Conservation (phyloP, 1,284 basidiomycete species). For the Pyrrhoderma noxium region DNA sequence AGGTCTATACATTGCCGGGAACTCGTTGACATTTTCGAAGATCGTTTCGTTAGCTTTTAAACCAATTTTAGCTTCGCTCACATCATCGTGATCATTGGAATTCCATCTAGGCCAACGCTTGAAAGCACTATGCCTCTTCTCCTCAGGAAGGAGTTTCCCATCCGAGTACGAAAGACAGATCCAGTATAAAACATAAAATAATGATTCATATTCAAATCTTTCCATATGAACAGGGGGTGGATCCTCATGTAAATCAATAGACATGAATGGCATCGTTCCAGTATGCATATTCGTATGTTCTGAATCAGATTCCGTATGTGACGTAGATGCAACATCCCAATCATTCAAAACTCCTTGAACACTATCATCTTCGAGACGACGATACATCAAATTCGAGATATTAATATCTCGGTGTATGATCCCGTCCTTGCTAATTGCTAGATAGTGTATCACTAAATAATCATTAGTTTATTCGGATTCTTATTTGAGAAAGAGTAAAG, state of each 20-base stretch:
- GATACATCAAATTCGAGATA: slow-evolving; percentile 5
- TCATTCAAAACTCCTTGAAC: slow-evolving; percentile 11
- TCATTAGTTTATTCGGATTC: too few relatives aligned
- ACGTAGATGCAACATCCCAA: slow-evolving; percentile 4
- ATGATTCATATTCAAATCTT: slow-evolving; percentile 7
- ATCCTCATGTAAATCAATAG: neutral
- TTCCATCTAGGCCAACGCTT: too few relatives aligned
- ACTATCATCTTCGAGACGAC: neutral
- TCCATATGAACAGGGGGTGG: neutral
- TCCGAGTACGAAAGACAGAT: neutral
- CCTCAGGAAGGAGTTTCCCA: neutral
- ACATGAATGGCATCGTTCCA: slow-evolving; percentile 9
- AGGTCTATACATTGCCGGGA: too few relatives aligned
- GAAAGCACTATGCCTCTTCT: too few relatives aligned
- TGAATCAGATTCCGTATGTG: neutral
- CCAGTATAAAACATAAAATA: slow-evolving; percentile 10
- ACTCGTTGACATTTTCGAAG: too few relatives aligned
- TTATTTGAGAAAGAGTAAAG: too few relatives aligned
- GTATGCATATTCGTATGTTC: neutral
- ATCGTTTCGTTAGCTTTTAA: too few relatives aligned
- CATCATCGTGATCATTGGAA: too few relatives aligned
- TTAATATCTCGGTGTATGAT: slow-evolving; percentile 13
- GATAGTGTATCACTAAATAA: slow-evolving; percentile 5
- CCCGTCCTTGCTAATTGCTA: neutral
- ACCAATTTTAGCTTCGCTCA: too few relatives aligned